Evolutionary conservation across 1,139 yeast genomes (phyloP).

Genomic region (Sporopachydermia cereana): DNA sequence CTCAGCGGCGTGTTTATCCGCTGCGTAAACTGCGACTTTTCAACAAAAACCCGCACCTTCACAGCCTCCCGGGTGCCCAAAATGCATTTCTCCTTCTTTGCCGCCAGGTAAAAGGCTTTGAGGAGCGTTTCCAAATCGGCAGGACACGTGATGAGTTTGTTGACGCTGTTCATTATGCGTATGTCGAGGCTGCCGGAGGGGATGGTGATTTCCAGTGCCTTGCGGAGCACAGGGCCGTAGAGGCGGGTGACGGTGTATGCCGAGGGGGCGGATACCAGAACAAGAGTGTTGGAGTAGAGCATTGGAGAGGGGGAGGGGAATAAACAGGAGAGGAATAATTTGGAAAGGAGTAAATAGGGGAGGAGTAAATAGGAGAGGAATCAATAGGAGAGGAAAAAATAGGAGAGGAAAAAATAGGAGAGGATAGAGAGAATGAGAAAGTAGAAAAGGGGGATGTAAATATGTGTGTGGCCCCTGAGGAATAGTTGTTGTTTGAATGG

Average conservation of each 20-base stretch:
- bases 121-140: conserved; percentile 1
- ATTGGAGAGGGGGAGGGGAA: too few relatives aligned
- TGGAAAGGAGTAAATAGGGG: too few relatives aligned
- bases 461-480: too few relatives aligned
- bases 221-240: conserved; percentile 4
- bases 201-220: conserved; percentile 3
- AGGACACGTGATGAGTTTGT: conserved; percentile 1
- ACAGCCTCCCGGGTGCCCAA: background rate
- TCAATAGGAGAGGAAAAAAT: too few relatives aligned
- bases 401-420: too few relatives aligned
- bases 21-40: conserved; percentile 1
- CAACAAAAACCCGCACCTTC: background rate
- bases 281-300: background rate
- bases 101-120: conserved; percentile 1
- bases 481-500: too few relatives aligned
- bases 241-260: conserved; percentile 4
- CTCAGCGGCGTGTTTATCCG: background rate
- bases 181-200: background rate
- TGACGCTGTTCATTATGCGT: conserved; percentile 3
- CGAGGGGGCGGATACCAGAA: conserved; percentile 1
- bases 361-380: too few relatives aligned
- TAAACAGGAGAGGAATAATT: too few relatives aligned
- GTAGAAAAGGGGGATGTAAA: too few relatives aligned
- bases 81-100: conserved; percentile 3
- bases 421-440: too few relatives aligned